Conservation (phyloP, 1,139 yeast species). For the Yamadazyma sp. region DNA sequence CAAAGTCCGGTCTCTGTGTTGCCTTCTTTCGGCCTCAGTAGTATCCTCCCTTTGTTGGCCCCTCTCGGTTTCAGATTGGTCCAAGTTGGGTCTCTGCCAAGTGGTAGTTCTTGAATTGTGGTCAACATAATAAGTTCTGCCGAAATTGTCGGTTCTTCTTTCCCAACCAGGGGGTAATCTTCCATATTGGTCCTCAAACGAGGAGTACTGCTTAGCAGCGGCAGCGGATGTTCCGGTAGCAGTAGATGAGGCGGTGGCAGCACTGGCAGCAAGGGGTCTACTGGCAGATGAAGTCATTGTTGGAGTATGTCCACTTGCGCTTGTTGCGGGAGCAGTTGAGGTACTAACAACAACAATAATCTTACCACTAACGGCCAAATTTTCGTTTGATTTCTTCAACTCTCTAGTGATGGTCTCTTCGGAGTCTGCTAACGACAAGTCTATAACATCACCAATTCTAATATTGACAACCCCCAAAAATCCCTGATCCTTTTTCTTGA, state of each 20-base stretch:
- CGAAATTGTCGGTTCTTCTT: constrained; percentile 94
- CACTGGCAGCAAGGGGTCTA: constrained; percentile 10
- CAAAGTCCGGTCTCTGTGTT: constrained; percentile 85
- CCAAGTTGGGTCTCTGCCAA: constrained; percentile 92
- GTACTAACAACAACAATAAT: constrained; percentile 74
- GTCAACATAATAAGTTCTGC: constrained; percentile 96
- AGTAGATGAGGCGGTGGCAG: constrained; percentile 8
- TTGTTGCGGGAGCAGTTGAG: constrained; percentile 11
- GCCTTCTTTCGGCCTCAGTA: constrained; percentile 86
- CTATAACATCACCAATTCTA: constrained; percentile 85
- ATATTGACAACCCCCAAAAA: constrained; percentile 94
- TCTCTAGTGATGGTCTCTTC: constrained; percentile 94
- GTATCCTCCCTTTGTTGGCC: constrained; percentile 58
- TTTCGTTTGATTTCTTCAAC: constrained; percentile 87
- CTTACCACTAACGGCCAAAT: constrained; percentile 88
- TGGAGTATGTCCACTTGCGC: constrained; percentile 7
- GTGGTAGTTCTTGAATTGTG: constrained; percentile 97
- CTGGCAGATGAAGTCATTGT: constrained; percentile 7
- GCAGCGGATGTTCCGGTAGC: constrained; percentile 18
- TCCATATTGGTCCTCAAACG: constrained; percentile 96
- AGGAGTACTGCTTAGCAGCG: constrained; percentile 64
- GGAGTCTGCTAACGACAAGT: constrained; percentile 53
- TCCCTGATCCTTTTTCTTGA: constrained; percentile 98
- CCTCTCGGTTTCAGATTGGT: constrained; percentile 66
- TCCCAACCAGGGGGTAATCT: constrained; percentile 99